These are phyloP conservation scores for Glomus cerebriforme DNA, from an alignment of 192 early-diverging fungal species.

Conservation along the genomic window DNA sequence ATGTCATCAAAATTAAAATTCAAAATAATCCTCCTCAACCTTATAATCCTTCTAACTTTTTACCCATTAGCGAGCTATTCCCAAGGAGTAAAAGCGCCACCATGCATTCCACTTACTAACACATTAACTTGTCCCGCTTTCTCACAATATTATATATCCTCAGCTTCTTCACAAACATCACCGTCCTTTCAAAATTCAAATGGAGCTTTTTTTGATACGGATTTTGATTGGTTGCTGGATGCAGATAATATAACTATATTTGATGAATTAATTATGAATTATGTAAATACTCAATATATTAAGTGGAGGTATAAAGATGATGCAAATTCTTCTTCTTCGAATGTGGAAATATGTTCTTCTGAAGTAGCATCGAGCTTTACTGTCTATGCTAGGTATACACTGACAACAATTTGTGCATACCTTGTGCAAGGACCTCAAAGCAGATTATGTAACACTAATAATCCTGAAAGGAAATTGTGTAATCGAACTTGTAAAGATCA, in stretches of 20 bases:
- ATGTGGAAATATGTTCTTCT: not conserved
- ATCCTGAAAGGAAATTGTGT: not conserved
- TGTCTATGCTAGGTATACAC: slow-evolving; percentile 1
- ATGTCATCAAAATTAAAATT: not conserved
- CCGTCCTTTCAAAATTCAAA: not conserved
- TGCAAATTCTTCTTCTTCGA: not conserved
- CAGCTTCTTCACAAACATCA: not conserved
- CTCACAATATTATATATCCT: slow-evolving; percentile 1
- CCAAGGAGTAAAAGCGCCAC: not conserved
- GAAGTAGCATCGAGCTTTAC: not conserved
- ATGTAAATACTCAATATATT: slow-evolving; percentile 20
- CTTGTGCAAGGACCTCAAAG: slow-evolving; percentile 1
- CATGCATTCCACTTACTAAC: slow-evolving; percentile 15
- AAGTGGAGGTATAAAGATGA: not conserved
- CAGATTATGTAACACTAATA: not conserved
- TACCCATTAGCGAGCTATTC: not conserved
- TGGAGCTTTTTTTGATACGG: not conserved
- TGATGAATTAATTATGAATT: slow-evolving; percentile 3
- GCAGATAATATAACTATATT: not conserved
- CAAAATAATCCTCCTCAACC: not conserved
- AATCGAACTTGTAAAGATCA: not conserved
- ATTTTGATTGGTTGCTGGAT: not conserved
- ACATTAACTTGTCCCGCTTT: not conserved
- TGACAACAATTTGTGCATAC: slow-evolving; percentile 18
- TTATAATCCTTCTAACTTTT: not conserved